Evolutionary conservation across 129 eudicot genomes (phyloP).

Genomic region (Mikania micrantha): DNA sequence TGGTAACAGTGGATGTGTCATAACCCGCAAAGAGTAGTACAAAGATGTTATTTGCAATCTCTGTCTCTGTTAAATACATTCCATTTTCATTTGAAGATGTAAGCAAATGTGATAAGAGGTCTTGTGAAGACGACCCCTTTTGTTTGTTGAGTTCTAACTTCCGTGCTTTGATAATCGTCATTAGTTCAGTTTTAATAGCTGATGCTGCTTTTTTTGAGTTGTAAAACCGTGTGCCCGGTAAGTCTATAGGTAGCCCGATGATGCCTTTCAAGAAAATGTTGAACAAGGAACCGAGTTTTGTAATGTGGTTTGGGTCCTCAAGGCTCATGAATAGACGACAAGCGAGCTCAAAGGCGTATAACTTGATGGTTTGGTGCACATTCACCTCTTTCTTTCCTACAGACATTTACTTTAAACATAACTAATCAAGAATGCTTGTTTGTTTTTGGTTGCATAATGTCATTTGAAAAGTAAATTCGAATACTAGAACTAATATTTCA

Average conservation of each 20-base stretch:
- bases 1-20: slow-evolving; percentile 42
- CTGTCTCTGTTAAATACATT: slow-evolving; percentile 34
- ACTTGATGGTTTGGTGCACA: slow-evolving; percentile 35
- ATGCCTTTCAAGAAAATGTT: slow-evolving; percentile 54
- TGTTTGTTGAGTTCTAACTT: slow-evolving; percentile 25
- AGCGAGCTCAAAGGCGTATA: slow-evolving; percentile 53
- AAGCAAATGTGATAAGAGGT: slow-evolving; percentile 45
- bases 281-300: slow-evolving; percentile 35
- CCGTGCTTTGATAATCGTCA: slow-evolving; percentile 24
- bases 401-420: background rate
- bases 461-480: too few relatives aligned
- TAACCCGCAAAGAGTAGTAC: slow-evolving; percentile 53
- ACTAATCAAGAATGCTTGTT: background rate
- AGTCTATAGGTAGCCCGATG: slow-evolving; percentile 38
- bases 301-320: slow-evolving; percentile 26
- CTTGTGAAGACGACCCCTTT: slow-evolving; percentile 25
- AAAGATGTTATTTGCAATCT: slow-evolving; percentile 41
- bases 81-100: slow-evolving; percentile 41
- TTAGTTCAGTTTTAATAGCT: slow-evolving; percentile 24
- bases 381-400: slow-evolving; percentile 48
- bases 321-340: slow-evolving; percentile 53
- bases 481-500: too few relatives aligned
- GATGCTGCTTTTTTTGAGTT: slow-evolving; percentile 35
- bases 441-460: too few relatives aligned
- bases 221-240: slow-evolving; percentile 57